Conservation (phyloP, 2,329 filamentous ascomycete genomes). For the Ophiosphaerella korrae region DNA sequence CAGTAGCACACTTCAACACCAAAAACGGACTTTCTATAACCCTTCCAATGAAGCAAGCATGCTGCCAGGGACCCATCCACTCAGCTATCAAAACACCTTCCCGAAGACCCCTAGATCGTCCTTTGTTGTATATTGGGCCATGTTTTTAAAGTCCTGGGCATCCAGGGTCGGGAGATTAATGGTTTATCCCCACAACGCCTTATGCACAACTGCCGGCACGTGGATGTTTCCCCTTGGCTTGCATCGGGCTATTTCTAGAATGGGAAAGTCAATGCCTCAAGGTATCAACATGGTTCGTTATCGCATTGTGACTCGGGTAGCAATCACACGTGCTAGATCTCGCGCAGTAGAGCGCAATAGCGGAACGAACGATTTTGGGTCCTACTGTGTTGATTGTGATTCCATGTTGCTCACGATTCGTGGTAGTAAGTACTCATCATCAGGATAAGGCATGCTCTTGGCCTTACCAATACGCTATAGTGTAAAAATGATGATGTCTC, state of each 20-base stretch:
- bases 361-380: no score
- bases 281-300: no score
- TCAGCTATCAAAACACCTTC: neutral
- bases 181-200: neutral
- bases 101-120: neutral
- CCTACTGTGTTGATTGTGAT: no score
- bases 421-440: no score
- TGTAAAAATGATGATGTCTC: no score
- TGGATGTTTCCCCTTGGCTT: neutral
- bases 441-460: no score
- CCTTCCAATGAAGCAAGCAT: neutral
- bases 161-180: neutral
- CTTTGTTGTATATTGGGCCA: neutral
- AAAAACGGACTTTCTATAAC: neutral
- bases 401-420: no score
- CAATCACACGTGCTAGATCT: no score
- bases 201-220: slow-evolving; percentile 1
- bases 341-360: no score
- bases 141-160: no score
- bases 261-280: neutral
- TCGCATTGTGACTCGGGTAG: no score
- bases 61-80: neutral
- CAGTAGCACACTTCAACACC: neutral
- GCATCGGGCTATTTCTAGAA: slow-evolving; percentile 5
- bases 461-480: no score